A percentile compares a stretch with the other conserved stretches of the same genome.
Evolutionary conservation across 768 basidiomycete genomes (phyloP).

Genomic region (Imleria badia): DNA sequence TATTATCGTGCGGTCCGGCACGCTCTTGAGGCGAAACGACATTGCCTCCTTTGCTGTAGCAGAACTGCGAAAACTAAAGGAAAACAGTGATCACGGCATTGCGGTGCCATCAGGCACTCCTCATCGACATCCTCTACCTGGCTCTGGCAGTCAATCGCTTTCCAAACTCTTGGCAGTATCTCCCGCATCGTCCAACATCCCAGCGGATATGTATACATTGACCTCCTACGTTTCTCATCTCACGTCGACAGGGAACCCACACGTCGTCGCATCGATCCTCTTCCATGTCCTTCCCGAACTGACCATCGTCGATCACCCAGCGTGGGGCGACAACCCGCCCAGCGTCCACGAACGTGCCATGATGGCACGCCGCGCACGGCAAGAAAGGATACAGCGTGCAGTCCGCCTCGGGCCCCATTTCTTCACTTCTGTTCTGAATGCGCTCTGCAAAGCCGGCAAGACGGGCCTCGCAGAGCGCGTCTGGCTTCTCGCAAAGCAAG

Average conservation of each 20-base stretch:
- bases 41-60: slow-evolving; percentile 41
- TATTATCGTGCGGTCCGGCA: slow-evolving; percentile 55
- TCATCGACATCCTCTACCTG: neutral
- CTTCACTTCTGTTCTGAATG: slow-evolving; percentile 59
- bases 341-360: slow-evolving; percentile 24
- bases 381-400: slow-evolving; percentile 40
- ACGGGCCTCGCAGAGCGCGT: slow-evolving; percentile 60
- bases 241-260: slow-evolving; percentile 46
- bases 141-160: slow-evolving; percentile 2
- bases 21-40: slow-evolving; percentile 46
- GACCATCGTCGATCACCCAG: slow-evolving; percentile 37
- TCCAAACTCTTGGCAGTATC: slow-evolving; percentile 13
- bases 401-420: slow-evolving; percentile 57
- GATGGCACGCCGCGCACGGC: slow-evolving; percentile 25
- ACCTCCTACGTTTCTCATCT: slow-evolving; percentile 54
- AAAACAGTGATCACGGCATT: slow-evolving; percentile 27
- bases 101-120: slow-evolving; percentile 11
- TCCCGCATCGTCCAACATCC: slow-evolving; percentile 15
- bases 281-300: slow-evolving; percentile 59
- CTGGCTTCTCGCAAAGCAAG: slow-evolving; percentile 60
- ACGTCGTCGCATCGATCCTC: slow-evolving; percentile 47
- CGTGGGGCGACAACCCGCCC: slow-evolving; percentile 33
- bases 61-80: slow-evolving; percentile 29
- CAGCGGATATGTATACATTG: slow-evolving; percentile 48
- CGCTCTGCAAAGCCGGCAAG: slow-evolving; percentile 54